Evolutionary conservation across 208 protist species (phyloP), one percentile per base, ranked within the genome.

Genomic region (Leishmania major): DNA sequence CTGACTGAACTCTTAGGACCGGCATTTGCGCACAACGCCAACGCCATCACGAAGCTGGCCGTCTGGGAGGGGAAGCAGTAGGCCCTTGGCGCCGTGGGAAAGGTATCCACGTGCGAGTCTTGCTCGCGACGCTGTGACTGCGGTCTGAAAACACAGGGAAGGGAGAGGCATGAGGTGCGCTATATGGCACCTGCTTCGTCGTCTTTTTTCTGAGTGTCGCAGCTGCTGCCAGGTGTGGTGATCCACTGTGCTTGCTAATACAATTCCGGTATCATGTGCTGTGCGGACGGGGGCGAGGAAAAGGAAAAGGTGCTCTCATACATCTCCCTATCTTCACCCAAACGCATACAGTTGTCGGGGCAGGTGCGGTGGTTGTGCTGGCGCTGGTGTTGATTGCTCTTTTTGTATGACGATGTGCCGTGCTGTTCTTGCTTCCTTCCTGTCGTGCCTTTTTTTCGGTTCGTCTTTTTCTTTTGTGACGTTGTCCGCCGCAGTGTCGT

Each of bases 31-130:
- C 90, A 96, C 71, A 79, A 96, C 81, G 88, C 91, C 17, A 96
- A 97, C 85, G 92, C 95, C 75, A 95, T 97, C 82, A 95, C 93
- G 35, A 93, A 94, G 80, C 79, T 96, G 47, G 90, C 90, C 3
- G 87, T 97, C 19, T 95, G 92, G 89, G 95, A 97, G 79, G 88
- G 92, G 17, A 95, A 95, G 81, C 88, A 96, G 87, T 92, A 90
- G 53, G 77, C 85, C 25, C 84, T 87, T 28, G 74, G 67, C 66
- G 75, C 77, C 10, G 77, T 62, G 49, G 49, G n/a, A 25, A 72
- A 49, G 37, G 8, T 8, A n/a, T 19, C 0, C 37, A 72, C 37
- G 15, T 28, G 22, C 66, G 40, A 49, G 37, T 15, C 37, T 47
- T 72, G 66, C 22, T 59, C 47, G 43, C 43, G 47, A 5, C 28